Percentiles rank a stretch among this genome's conserved stretches.
Evolutionary conservation across 441 rosid genomes (phyloP).

Genomic region (Croton laevigatus): DNA sequence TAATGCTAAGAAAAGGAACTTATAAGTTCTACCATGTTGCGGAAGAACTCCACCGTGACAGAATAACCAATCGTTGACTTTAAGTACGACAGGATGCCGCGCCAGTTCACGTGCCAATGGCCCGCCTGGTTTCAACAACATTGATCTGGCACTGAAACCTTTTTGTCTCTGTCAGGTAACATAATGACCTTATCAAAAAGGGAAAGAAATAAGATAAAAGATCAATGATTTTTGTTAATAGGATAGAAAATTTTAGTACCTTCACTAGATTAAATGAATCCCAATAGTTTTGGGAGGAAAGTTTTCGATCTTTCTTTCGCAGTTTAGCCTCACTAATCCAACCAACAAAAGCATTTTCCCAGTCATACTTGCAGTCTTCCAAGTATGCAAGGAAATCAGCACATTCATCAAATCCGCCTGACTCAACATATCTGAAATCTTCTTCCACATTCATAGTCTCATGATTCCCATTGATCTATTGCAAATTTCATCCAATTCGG

Average conservation of each 20-base stretch:
- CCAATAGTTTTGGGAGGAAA: constrained; percentile 57
- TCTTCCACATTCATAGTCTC: constrained; percentile 95
- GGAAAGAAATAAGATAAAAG: not conserved
- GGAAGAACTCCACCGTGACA: constrained; percentile 98
- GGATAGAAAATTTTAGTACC: constrained; percentile 43
- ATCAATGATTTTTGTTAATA: not conserved
- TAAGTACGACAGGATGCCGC: constrained; percentile 64
- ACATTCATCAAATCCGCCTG: constrained; percentile 79
- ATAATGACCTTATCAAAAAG: constrained; percentile 31
- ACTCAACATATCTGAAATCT: constrained; percentile 79
- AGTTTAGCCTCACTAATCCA: constrained; percentile 54
- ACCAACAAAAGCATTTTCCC: constrained; percentile 67
- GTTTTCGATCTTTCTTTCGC: constrained; percentile 46
- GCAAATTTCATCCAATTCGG: not conserved
- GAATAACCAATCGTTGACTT: constrained; percentile 87
- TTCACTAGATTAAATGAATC: constrained; percentile 74
- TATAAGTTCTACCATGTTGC: constrained; percentile 57
- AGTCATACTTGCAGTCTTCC: constrained; percentile 45
- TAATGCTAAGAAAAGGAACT: constrained; percentile 17
- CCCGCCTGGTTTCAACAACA: constrained; percentile 81
- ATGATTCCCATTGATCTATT: constrained; percentile 83
- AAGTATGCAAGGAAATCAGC: constrained; percentile 63
- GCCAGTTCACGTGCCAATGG: constrained; percentile 74
- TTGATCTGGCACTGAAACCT: constrained; percentile 83
- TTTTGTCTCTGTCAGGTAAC: constrained; percentile 93